phyloP scores from a whole-genome alignment of 768 basidiomycete genomes.

The Hygrocybe punicea region DNA sequence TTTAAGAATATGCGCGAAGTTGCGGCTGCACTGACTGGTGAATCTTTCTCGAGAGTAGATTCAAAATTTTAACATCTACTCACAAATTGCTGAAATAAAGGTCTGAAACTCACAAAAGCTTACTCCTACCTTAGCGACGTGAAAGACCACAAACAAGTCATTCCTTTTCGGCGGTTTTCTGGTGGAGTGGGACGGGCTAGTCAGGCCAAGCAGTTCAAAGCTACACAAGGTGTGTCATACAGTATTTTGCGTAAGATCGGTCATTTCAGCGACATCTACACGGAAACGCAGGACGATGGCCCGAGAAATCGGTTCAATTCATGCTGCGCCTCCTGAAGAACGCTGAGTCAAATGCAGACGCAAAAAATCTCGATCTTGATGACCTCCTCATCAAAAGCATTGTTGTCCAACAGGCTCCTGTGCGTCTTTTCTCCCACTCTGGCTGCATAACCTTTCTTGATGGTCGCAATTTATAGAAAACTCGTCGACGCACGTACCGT shows the following conservation, averaged over 20 bases:
- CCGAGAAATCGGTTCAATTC: constrained; percentile 97
- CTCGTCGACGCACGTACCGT: constrained; percentile 98
- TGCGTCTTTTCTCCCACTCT: constrained; percentile 40
- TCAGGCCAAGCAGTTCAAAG: constrained; percentile 95
- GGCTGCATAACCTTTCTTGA: constrained; percentile 7
- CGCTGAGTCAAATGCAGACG: constrained; percentile 98
- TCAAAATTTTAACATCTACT: neutral
- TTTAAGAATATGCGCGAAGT: constrained; percentile 99
- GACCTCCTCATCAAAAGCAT: constrained; percentile 95
- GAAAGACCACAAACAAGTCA: constrained; percentile 92
- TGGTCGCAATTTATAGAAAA: constrained; percentile 58
- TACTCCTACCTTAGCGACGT: constrained; percentile 93
- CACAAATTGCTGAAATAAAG: constrained; percentile 37
- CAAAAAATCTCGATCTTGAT: constrained; percentile 91
- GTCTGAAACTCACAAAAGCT: constrained; percentile 91
- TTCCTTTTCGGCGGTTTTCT: constrained; percentile 94
- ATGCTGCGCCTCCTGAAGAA: constrained; percentile 94
- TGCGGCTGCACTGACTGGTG: constrained; percentile 88
- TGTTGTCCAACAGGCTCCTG: constrained; percentile 96
- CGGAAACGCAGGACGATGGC: constrained; percentile 87
- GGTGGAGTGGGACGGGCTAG: constrained; percentile 93
- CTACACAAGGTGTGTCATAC: constrained; percentile 86
- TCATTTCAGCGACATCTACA: neutral
- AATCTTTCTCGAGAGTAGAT: constrained; percentile 19
- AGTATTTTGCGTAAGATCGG: neutral